Conservation (phyloP, 108 stramenopile species). For the Cyclotella sp. region DNA sequence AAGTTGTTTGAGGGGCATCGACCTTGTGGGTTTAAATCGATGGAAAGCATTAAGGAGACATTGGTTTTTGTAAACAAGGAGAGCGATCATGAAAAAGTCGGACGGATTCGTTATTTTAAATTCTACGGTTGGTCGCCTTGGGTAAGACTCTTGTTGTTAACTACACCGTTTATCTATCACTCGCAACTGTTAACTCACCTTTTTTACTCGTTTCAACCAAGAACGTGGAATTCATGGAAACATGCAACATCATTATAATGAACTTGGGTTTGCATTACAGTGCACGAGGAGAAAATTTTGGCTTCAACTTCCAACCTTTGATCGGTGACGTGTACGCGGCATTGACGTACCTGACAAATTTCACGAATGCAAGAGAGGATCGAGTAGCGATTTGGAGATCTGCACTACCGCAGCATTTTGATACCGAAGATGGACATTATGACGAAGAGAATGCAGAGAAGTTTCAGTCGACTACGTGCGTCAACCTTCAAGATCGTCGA, state of each 20-base stretch:
- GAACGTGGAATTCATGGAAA: conserved; percentile 18
- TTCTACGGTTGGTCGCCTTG: conserved; percentile 37
- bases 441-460: neutral
- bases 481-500: neutral
- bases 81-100: neutral
- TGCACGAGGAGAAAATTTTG: neutral
- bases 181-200: neutral
- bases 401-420: conserved; percentile 35
- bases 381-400: conserved; percentile 29
- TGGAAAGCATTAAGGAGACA: conserved; percentile 21
- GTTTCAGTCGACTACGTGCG: neutral
- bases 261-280: conserved; percentile 32
- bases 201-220: neutral
- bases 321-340: conserved; percentile 20
- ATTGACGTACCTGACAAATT: conserved; percentile 18
- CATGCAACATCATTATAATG: conserved; percentile 23
- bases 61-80: neutral
- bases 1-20: neutral
- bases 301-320: neutral
- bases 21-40: conserved; percentile 10
- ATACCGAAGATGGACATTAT: conserved; percentile 20
- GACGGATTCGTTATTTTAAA: conserved; percentile 8
- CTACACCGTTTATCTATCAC: neutral
- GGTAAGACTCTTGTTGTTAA: neutral
- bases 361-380: conserved; percentile 1